Conservation (phyloP, 306 rosid genomes). For the Sechiopsis laciniata region DNA sequence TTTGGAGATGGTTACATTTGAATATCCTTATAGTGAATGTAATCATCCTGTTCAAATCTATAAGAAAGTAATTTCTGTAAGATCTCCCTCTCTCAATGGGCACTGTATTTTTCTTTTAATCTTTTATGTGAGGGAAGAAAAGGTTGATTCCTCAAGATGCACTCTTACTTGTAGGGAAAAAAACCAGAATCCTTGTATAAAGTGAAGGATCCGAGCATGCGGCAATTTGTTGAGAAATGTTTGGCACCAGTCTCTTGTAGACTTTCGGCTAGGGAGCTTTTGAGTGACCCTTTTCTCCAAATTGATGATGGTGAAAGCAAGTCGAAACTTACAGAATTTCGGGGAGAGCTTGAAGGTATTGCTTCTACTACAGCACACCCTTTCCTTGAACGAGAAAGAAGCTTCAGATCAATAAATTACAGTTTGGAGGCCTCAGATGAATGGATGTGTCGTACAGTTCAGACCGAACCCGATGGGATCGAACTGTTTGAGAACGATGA, state of each 20-base stretch:
- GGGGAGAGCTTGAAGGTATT: conserved; percentile 17
- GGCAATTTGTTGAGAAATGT: conserved; percentile 80
- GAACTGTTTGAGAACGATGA: conserved; percentile 71
- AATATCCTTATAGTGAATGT: conserved; percentile 95
- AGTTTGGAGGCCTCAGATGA: conserved; percentile 44
- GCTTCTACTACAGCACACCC: conserved; percentile 44
- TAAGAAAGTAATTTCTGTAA: conserved; percentile 92
- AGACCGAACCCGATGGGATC: conserved; percentile 50
- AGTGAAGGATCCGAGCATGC: conserved; percentile 76
- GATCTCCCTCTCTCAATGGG: conserved; percentile 34
- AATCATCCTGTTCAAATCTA: conserved; percentile 91
- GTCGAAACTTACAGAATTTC: conserved; percentile 29
- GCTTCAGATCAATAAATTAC: conserved; percentile 39
- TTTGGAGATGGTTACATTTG: conserved; percentile 91
- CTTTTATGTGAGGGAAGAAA: not conserved
- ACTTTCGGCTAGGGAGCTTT: conserved; percentile 82
- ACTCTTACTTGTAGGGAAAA: conserved; percentile 54
- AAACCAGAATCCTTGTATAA: conserved; percentile 81
- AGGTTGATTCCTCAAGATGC: conserved; percentile 24
- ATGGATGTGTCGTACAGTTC: conserved; percentile 4
- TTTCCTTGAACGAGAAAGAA: conserved; percentile 33
- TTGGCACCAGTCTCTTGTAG: conserved; percentile 70
- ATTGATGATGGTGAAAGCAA: conserved; percentile 51
- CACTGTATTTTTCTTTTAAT: conserved; percentile 12
- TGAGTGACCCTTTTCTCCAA: conserved; percentile 72